Base-by-base conservation (phyloP, 352 stramenopile genomes). In the Phytophthora uliginosa region DNA sequence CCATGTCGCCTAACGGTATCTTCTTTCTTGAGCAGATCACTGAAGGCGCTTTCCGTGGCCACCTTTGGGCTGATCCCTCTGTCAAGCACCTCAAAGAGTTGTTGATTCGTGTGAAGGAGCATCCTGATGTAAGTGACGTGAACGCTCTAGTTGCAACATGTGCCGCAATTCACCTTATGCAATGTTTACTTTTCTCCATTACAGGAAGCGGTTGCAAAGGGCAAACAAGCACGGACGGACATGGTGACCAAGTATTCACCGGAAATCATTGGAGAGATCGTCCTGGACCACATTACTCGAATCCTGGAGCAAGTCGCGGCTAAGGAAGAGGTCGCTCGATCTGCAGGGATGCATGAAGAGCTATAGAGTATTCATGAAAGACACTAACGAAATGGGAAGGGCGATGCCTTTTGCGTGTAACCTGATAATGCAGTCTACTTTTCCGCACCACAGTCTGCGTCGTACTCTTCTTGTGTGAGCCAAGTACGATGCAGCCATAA, bases 1-100 rank as follows among this genome's bases (percentile, higher is more conserved):
- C 6, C 2, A 3, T 26, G 8, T 53, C 8, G 26, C 18, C 47
- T 59, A 20, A 67, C 40, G 51, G 18, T 58, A 38, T 58, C 7
- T 38, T 28, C 31, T 66, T 15, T 48, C 36, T 72, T 48, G 24
- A 68, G 31, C 53, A 97, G 90, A 94, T 97, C 40, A 65, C 73
- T 31, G 84, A 95, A 26, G 91, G 91, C 5, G 87, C 90, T 1
- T 97, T 97, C 60, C 78, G 78, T 61, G 88, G 88, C 2, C 86
- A 95, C 75, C 85, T 78, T 70, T 98, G 93, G 92, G 94, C 94
- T 5, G 81, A 98, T 34, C 94, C 95, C 28, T 95, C 90, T 20
- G 62, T 91, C 1, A 70, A 76, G 4, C 89, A 97, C 64, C 60
- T 98, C 18, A 74, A 82, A 10, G 81, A 91, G 54, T 65, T 97